Evolutionary conservation across 306 rosid species (phyloP).

Genomic region (Acacia crassicarpa): DNA sequence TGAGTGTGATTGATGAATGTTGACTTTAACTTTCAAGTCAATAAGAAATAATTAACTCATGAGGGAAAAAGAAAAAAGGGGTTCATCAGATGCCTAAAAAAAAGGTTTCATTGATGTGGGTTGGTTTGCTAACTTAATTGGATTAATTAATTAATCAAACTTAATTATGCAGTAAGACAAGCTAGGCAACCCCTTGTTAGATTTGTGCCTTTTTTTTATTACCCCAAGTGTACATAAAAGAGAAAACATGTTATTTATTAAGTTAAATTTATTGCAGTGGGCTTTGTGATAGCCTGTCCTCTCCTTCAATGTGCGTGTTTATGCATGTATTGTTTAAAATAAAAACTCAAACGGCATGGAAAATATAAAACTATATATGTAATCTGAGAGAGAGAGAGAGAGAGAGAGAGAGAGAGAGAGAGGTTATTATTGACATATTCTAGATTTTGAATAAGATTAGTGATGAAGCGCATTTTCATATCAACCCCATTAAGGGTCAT

Average conservation of each 20-base stretch:
- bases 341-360: not conserved
- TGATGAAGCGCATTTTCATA: not conserved
- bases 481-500: not conserved
- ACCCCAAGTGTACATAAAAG: not conserved
- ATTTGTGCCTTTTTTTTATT: not conserved
- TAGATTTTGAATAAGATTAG: not conserved
- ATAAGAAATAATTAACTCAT: conserved; percentile 14
- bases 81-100: not conserved
- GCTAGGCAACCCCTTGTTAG: not conserved
- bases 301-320: not conserved
- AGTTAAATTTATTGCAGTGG: not conserved
- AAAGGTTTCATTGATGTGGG: not conserved
- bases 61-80: not conserved
- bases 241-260: not conserved
- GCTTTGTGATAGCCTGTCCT: not conserved
- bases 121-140: not conserved
- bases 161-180: conserved; percentile 24
- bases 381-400: not conserved
- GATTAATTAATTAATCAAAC: not conserved
- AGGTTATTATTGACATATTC: not conserved
- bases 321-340: not conserved
- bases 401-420: no score
- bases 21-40: conserved; percentile 44
- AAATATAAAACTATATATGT: not conserved
- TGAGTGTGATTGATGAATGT: conserved; percentile 26